phyloP scores from a whole-genome alignment of 805 yeast genomes.

The Hyphopichia homilentoma region DNA sequence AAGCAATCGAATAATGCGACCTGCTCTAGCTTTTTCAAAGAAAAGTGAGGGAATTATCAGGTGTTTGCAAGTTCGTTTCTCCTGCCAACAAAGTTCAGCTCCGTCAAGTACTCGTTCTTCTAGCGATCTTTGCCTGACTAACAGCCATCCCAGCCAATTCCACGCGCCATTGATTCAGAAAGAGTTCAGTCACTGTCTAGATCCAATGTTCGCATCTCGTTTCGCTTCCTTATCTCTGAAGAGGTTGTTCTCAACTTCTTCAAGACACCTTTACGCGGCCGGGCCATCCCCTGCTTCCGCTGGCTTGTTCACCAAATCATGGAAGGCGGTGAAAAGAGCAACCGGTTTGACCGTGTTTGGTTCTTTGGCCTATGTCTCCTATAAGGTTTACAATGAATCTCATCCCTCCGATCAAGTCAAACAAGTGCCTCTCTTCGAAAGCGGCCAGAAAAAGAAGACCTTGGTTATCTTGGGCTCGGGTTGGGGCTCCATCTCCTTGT shows the following conservation, averaged over 20 bases:
- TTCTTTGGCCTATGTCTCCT: constrained; percentile 47
- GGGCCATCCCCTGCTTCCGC: no score
- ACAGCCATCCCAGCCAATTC: no score
- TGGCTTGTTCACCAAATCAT: constrained; percentile 32
- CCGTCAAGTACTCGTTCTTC: no score
- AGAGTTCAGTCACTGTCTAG: no score
- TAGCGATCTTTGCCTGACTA: no score
- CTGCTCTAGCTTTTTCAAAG: no score
- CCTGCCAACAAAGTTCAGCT: no score
- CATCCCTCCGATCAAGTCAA: constrained; percentile 59
- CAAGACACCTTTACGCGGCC: constrained; percentile 13
- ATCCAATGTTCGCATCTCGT: no score
- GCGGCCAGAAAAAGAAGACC: constrained; percentile 65
- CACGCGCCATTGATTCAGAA: no score
- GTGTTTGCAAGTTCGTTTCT: no score
- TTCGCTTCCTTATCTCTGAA: constrained; percentile 2
- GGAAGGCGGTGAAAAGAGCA: constrained; percentile 47
- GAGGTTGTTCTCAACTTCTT: constrained; percentile 20
- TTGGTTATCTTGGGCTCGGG: constrained; percentile 84
- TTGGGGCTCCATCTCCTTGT: constrained; percentile 88
- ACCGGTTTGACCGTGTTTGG: constrained; percentile 52
- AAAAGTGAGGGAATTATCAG: no score
- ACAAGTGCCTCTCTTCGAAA: constrained; percentile 52
- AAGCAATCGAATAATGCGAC: no score
- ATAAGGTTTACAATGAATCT: constrained; percentile 59